Conservation (phyloP, 1,139 yeast genomes). For the Hemisphaericaspora xylanilytica region DNA sequence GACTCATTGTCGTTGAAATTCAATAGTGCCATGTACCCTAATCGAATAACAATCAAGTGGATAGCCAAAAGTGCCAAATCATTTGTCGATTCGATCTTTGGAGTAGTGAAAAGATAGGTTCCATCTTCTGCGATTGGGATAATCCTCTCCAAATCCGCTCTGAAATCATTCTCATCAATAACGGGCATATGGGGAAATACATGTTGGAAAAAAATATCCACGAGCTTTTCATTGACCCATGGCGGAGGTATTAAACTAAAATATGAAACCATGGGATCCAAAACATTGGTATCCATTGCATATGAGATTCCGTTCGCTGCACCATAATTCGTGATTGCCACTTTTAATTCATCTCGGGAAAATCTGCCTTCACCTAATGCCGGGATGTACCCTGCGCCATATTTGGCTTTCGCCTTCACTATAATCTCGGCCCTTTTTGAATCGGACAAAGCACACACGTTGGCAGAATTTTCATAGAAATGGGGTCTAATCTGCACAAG, state of each 20-base stretch:
- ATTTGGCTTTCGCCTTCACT: slow-evolving; percentile 5
- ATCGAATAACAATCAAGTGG: slow-evolving; percentile 26
- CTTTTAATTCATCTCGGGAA: slow-evolving; percentile 5
- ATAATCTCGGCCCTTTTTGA: slow-evolving; percentile 4
- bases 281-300: slow-evolving; percentile 5
- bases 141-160: slow-evolving; percentile 18
- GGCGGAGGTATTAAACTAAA: slow-evolving; percentile 13
- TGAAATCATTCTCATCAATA: slow-evolving; percentile 36
- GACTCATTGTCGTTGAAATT: background rate
- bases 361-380: slow-evolving; percentile 3
- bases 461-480: slow-evolving; percentile 1
- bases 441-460: background rate
- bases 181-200: slow-evolving; percentile 48
- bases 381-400: slow-evolving; percentile 11
- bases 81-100: slow-evolving; percentile 22
- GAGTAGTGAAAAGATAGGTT: slow-evolving; percentile 17
- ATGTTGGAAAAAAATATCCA: slow-evolving; percentile 33
- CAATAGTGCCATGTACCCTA: slow-evolving; percentile 27
- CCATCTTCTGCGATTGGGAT: slow-evolving; percentile 12
- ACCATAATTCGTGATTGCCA: slow-evolving; percentile 3
- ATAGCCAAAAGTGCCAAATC: slow-evolving; percentile 30
- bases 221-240: slow-evolving; percentile 8
- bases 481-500: background rate
- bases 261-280: slow-evolving; percentile 11
- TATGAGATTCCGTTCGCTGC: slow-evolving; percentile 5